These are phyloP conservation scores for Termitomyces sp. DNA, from an alignment of 768 basidiomycete genomes.

Conservation along the genomic window DNA sequence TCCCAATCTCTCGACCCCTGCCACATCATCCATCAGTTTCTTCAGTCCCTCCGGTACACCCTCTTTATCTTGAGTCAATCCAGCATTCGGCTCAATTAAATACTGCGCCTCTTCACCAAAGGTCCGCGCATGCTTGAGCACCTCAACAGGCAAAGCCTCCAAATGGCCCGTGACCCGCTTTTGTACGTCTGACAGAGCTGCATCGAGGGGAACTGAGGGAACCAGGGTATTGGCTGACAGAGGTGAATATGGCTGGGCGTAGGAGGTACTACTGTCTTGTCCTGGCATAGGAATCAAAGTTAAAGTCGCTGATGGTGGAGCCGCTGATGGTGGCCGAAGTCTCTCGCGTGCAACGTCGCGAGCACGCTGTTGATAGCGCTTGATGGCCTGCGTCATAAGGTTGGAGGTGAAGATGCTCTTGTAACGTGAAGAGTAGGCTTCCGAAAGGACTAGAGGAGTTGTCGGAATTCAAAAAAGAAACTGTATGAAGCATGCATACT, in stretches of 20 bases:
- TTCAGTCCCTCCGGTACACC: constrained; percentile 29
- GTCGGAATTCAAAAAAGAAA: background rate
- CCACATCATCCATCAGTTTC: constrained; percentile 32
- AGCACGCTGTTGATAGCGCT: constrained; percentile 33
- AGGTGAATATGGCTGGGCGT: constrained; percentile 7
- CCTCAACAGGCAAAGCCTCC: constrained; percentile 31
- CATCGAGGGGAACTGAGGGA: constrained; percentile 7
- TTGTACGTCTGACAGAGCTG: constrained; percentile 19
- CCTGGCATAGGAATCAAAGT: background rate
- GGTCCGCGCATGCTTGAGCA: constrained; percentile 28
- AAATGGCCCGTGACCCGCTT: constrained; percentile 24
- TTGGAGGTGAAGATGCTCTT: constrained; percentile 50
- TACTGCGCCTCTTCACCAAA: constrained; percentile 34
- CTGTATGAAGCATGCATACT: constrained; percentile 38
- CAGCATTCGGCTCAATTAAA: constrained; percentile 25
- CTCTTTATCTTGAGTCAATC: constrained; percentile 10
- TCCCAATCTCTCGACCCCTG: constrained; percentile 30
- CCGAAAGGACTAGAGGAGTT: constrained; percentile 50
- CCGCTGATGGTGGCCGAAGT: background rate
- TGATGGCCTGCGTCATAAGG: constrained; percentile 45
- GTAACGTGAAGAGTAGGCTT: constrained; percentile 67
- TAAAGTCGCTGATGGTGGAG: background rate
- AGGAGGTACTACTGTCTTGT: constrained; percentile 8
- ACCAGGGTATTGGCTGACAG: background rate
- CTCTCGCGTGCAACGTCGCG: background rate